phyloP scores from a whole-genome alignment of 306 rosid genomes.

The Vachellia pachyceras region DNA sequence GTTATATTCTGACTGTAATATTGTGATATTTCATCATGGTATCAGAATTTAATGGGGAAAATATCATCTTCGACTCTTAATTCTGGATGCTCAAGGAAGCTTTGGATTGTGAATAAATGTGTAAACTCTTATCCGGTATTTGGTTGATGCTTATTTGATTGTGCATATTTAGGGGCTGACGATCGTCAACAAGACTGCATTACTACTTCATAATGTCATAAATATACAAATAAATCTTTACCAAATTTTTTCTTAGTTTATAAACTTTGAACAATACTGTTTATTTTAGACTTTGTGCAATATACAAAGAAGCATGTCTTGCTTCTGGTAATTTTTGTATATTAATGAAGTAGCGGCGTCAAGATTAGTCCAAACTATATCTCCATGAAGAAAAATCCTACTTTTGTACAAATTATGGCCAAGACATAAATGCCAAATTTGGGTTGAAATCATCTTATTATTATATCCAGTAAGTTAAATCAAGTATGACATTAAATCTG shows the following conservation, averaged over 20 bases:
- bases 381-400: not conserved
- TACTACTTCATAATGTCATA: conserved; percentile 3
- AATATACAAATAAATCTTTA: not conserved
- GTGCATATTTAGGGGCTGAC: conserved; percentile 51
- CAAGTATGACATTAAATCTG: conserved; percentile 29
- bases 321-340: not conserved
- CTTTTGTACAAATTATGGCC: not conserved
- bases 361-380: not conserved
- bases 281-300: not conserved
- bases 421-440: not conserved
- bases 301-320: not conserved
- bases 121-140: not conserved
- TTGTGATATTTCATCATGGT: conserved; percentile 33
- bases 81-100: conserved; percentile 69
- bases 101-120: conserved; percentile 61
- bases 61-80: not conserved
- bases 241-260: not conserved
- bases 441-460: not conserved
- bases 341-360: conserved; percentile 2
- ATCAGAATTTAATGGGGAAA: conserved; percentile 25
- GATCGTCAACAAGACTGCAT: no score
- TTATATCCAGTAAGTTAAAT: not conserved
- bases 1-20: conserved; percentile 46
- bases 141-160: conserved; percentile 30
- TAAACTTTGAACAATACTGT: not conserved